phyloP scores from a whole-genome alignment of 345 rosid species.

The Rhodamnia rubescens region DNA sequence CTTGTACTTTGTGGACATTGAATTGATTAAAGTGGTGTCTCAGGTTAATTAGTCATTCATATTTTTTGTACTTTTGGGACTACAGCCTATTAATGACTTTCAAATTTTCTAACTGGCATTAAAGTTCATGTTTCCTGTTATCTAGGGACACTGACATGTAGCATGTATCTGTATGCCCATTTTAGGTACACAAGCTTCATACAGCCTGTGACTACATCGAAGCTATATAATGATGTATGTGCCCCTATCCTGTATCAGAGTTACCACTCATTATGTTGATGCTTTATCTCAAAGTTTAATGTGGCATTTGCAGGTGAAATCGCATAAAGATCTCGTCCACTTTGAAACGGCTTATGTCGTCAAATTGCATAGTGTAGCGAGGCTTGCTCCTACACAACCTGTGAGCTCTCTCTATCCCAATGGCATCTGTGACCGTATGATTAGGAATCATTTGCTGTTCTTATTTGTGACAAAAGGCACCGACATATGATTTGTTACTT shows the following conservation, averaged over 20 bases:
- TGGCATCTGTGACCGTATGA: background rate
- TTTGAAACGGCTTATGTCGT: conserved; percentile 99
- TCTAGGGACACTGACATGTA: background rate
- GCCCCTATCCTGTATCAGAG: conserved; percentile 7
- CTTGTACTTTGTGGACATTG: background rate
- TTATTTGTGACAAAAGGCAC: background rate
- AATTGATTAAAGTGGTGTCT: background rate
- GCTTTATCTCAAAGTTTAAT: background rate
- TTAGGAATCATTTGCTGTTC: background rate
- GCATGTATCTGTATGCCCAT: conserved; percentile 1
- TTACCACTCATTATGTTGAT: background rate
- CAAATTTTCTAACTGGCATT: background rate
- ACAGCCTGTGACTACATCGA: conserved; percentile 87
- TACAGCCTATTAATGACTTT: background rate
- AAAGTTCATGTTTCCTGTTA: background rate
- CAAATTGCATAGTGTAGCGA: conserved; percentile 77
- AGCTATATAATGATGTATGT: conserved; percentile 77
- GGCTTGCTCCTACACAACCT: conserved; percentile 73
- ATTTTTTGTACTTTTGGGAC: background rate
- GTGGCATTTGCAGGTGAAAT: conserved; percentile 53
- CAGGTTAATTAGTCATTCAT: background rate
- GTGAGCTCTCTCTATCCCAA: conserved; percentile 27
- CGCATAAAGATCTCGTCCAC: conserved; percentile 76
- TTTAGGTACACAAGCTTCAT: conserved; percentile 94
- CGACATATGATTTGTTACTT: background rate